A percentile compares a stretch with the other conserved stretches of the same genome.
These are phyloP conservation scores for Citrullus amarus DNA, from an alignment of 306 rosid genomes.

Conservation along the genomic window DNA sequence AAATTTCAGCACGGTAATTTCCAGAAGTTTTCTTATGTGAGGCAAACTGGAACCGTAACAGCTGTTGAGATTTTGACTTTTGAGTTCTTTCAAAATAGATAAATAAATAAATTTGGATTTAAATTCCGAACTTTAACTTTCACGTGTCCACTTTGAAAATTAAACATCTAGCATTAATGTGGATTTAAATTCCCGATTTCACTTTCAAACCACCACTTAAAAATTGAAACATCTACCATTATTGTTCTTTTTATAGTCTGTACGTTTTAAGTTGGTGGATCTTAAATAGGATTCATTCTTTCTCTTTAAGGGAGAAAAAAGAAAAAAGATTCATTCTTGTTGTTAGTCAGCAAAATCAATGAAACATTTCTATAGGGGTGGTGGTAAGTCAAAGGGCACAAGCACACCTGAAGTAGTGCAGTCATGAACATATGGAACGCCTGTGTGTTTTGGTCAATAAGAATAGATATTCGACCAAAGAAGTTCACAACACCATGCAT, in stretches of 20 bases:
- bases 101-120: not conserved
- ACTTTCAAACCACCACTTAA: not conserved
- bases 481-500: constrained; percentile 86
- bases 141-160: not conserved
- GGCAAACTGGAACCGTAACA: not conserved
- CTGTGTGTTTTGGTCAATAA: constrained; percentile 93
- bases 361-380: not conserved
- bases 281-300: not conserved
- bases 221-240: not conserved
- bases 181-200: not conserved
- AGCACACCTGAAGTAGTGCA: constrained; percentile 84
- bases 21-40: not conserved
- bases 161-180: not conserved
- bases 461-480: constrained; percentile 91
- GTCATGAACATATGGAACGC: constrained; percentile 95
- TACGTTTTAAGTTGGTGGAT: not conserved
- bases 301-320: not conserved
- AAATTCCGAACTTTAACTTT: not conserved
- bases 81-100: not conserved
- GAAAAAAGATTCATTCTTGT: not conserved
- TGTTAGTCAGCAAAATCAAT: not conserved
- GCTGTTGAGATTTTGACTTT: not conserved
- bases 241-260: not conserved
- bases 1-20: not conserved
- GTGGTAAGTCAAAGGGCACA: not conserved